Percentiles rank a stretch among this genome's conserved stretches.
Evolutionary conservation across 106 monocot species (phyloP).

Genomic region (Gastrodia elata): DNA sequence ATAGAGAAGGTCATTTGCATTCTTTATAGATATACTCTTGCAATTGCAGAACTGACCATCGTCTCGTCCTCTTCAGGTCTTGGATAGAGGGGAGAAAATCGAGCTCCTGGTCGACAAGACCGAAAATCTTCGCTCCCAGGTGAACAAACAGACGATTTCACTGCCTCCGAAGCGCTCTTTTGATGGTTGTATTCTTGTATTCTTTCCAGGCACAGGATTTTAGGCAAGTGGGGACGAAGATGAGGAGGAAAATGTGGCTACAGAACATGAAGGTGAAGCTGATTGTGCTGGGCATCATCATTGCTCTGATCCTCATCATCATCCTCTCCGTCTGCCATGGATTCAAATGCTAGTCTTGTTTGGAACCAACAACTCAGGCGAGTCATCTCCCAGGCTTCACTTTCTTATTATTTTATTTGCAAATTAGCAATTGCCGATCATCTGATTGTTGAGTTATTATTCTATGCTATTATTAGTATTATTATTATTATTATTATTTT

Average conservation of each 20-base stretch:
- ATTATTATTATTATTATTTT: too few relatives aligned
- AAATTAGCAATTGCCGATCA: too few relatives aligned
- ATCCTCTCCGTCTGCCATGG: slow-evolving; percentile 56
- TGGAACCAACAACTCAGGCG: neutral
- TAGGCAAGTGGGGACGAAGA: slow-evolving; percentile 44
- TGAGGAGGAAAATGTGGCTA: slow-evolving; percentile 67
- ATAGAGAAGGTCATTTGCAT: slow-evolving; percentile 21
- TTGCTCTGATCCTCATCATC: slow-evolving; percentile 56
- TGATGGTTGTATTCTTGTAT: neutral
- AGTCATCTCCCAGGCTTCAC: neutral
- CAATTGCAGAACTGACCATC: neutral
- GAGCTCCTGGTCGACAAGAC: slow-evolving; percentile 22
- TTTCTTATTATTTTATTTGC: too few relatives aligned
- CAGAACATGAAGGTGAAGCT: slow-evolving; percentile 69
- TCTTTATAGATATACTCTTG: too few relatives aligned
- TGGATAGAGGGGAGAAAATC: slow-evolving; percentile 22
- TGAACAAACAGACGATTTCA: neutral
- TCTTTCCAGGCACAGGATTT: slow-evolving; percentile 53
- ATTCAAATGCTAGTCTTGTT: slow-evolving; percentile 33
- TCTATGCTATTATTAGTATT: too few relatives aligned
- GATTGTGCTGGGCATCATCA: slow-evolving; percentile 50
- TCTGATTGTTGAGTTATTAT: too few relatives aligned
- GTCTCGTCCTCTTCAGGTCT: slow-evolving; percentile 8
- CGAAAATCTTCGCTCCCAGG: slow-evolving; percentile 24
- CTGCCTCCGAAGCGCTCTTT: too few relatives aligned